Conservation (phyloP, 306 rosid species). For the Cucurbita maxima region DNA sequence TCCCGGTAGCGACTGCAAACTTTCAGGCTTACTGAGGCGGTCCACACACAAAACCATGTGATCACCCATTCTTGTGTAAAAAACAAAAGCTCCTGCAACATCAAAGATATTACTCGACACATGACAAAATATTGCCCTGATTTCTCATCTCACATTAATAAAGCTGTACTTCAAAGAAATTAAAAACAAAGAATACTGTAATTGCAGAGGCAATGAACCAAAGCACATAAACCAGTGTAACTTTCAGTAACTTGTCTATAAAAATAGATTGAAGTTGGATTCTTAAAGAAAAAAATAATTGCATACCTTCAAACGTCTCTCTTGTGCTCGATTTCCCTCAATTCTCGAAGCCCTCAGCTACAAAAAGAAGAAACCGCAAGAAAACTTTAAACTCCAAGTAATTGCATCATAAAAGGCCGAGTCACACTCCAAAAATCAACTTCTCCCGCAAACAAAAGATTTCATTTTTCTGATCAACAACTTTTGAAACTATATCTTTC, state of each 20-base stretch:
- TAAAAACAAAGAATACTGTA: neutral
- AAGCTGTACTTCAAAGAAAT: neutral
- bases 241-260: neutral
- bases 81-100: conserved; percentile 10
- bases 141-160: neutral
- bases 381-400: neutral
- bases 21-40: conserved; percentile 33
- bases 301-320: neutral
- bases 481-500: neutral
- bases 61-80: conserved; percentile 49
- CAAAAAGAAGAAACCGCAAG: neutral
- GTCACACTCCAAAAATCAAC: neutral
- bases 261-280: neutral
- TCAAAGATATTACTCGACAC: neutral
- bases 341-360: neutral
- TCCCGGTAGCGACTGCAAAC: conserved; percentile 25
- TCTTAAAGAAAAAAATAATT: neutral
- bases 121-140: neutral
- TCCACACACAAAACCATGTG: conserved; percentile 71
- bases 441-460: neutral
- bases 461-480: neutral
- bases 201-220: too few species aligned
- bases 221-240: neutral
- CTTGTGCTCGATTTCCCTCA: neutral
- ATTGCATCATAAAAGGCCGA: neutral